Evolutionary conservation across 1,139 yeast genomes (phyloP), one percentile per base, ranked within the genome.

Genomic region (Meyerozyma sp.): DNA sequence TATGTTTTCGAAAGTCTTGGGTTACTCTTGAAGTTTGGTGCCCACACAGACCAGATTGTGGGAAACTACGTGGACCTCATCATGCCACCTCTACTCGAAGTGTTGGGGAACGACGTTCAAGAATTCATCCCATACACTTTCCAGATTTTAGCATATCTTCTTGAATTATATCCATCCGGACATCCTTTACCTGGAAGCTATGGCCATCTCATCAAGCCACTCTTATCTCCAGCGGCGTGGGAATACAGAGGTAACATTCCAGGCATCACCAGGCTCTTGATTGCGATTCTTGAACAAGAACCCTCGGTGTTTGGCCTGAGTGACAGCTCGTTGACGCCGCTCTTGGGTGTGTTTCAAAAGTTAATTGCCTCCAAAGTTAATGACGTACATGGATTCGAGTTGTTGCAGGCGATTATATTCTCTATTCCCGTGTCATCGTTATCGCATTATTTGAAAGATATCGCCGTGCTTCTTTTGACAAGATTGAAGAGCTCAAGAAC

Each of bases 311-410:
- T 82, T 50, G 61, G 70, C 7, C 68, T 69, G 41, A 51, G 43
- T 37, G 59, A 57, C n/a, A 72, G 68, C 39, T 57, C 71, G 27
- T 63, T 91, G 43, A 78, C 85, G 30, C 96, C 98, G 4, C 77
- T 94, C 34, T 70, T 94, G 42, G 99, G 99, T 39, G 95, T 94
- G n/a, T 94, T 89, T 72, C 98, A 94, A 67, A 90, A 91, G 59
- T 72, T 94, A 49, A 81, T 93, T 43, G 82, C 97, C 1, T 88
- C 97, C 0, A 86, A 84, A 55, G 77, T 80, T 14, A 85, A 89
- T 56, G 98, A 93, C 54, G 65, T 67, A 35, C 77, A 81, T 56
- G 98, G 98, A 2, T 84, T 94, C 59, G 97, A 93, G 47, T 68
- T 94, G 40, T 66, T 94, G 40, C 93, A 87, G 59, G 69, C 77